These are phyloP conservation scores for Chytriomyces confervae DNA, from an alignment of 192 early-diverging fungal species.

Conservation along the genomic window DNA sequence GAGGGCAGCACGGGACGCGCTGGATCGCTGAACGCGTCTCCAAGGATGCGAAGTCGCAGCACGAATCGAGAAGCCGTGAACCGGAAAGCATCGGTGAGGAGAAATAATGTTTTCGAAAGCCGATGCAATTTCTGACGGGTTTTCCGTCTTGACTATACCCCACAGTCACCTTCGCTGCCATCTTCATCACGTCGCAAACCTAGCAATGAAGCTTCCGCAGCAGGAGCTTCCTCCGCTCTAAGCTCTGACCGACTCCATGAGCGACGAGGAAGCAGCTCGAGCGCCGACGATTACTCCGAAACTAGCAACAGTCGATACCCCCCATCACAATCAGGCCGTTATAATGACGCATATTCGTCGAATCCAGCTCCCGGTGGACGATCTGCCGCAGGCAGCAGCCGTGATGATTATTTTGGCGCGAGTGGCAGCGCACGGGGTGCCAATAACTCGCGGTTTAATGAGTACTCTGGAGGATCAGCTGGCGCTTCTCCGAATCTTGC, in stretches of 20 bases:
- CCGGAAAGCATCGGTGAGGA: too few relatives aligned
- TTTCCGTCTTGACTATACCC: too few relatives aligned
- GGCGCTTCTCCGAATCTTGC: background rate
- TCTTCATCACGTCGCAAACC: background rate
- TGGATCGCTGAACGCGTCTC: background rate
- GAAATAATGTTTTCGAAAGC: slow-evolving; percentile 1
- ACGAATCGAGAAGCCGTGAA: background rate
- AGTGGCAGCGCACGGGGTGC: background rate
- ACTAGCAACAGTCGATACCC: background rate
- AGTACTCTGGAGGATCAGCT: too few relatives aligned
- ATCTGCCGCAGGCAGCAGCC: background rate
- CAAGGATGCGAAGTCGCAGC: background rate
- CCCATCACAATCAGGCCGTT: background rate
- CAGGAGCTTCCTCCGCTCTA: background rate
- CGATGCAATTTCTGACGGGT: background rate
- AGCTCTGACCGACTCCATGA: background rate
- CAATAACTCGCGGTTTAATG: too few relatives aligned
- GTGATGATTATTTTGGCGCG: background rate
- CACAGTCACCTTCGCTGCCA: background rate
- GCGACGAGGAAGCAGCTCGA: background rate
- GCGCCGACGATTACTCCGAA: background rate
- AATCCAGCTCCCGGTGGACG: background rate
- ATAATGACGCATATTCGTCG: background rate
- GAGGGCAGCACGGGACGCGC: background rate
- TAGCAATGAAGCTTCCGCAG: background rate